Evolutionary conservation across 1,284 basidiomycete species (phyloP).

Genomic region (Malassezia restricta): DNA sequence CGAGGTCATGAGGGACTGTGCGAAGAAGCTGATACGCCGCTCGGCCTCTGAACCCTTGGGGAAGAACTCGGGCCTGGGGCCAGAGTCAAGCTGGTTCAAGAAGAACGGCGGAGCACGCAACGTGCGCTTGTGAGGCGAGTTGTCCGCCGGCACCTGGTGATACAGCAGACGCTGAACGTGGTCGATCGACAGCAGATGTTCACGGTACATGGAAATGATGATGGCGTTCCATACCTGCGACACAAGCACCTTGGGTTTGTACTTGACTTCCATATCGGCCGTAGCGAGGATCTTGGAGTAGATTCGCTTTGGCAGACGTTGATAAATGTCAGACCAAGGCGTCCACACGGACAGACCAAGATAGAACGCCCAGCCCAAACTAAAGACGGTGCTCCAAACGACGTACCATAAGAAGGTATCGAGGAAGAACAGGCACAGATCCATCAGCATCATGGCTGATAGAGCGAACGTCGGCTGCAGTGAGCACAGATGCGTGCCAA

Average conservation of each 20-base stretch:
- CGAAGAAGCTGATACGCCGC: conserved; percentile 46
- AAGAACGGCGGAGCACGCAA: conserved; percentile 46
- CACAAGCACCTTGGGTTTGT: conserved; percentile 46
- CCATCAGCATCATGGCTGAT: conserved; percentile 44
- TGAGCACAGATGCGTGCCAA: conserved; percentile 38
- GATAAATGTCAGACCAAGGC: conserved; percentile 46
- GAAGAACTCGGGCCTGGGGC: conserved; percentile 46
- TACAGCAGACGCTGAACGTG: conserved; percentile 46
- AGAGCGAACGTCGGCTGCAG: conserved; percentile 45
- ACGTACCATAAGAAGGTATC: conserved; percentile 47
- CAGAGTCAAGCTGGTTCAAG: conserved; percentile 44
- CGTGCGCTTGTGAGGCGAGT: conserved; percentile 42
- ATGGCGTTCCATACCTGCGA: conserved; percentile 47
- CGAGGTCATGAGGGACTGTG: conserved; percentile 43
- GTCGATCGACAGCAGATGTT: conserved; percentile 45
- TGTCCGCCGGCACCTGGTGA: conserved; percentile 45
- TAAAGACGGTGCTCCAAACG: conserved; percentile 47
- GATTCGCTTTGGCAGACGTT: conserved; percentile 46
- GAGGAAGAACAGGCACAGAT: conserved; percentile 45
- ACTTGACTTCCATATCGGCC: conserved; percentile 47
- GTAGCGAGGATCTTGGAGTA: conserved; percentile 46
- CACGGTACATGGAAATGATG: conserved; percentile 47
- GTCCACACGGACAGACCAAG: conserved; percentile 47
- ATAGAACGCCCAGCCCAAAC: conserved; percentile 44
- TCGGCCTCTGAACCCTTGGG: conserved; percentile 46